Conservation (phyloP, 2,329 filamentous ascomycete genomes). For the Colletotrichum tabaci region DNA sequence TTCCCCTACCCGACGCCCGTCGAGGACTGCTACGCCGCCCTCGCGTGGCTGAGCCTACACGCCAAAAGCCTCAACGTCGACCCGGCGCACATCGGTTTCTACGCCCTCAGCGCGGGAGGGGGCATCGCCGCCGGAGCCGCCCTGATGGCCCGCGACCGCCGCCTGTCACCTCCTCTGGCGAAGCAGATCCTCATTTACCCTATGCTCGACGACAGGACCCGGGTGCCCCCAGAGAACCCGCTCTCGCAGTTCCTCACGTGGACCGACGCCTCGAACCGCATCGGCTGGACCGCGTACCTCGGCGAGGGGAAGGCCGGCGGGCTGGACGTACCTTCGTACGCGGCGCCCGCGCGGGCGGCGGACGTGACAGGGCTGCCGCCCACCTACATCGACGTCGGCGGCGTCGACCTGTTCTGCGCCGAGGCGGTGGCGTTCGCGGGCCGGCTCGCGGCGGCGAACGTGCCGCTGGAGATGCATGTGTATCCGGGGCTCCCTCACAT, state of each 20-base stretch:
- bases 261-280: slow-evolving; percentile 43
- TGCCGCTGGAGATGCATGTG: slow-evolving; percentile 57
- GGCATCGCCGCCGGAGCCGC: slow-evolving; percentile 46
- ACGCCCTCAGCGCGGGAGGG: slow-evolving; percentile 46
- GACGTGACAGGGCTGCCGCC: slow-evolving; percentile 50
- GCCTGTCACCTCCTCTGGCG: slow-evolving; percentile 46
- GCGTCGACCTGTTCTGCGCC: slow-evolving; percentile 56
- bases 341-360: slow-evolving; percentile 45
- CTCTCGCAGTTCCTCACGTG: slow-evolving; percentile 40
- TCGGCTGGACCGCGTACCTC: slow-evolving; percentile 47
- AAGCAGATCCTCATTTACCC: slow-evolving; percentile 53
- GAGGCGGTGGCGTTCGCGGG: slow-evolving; percentile 53
- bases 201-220: slow-evolving; percentile 52
- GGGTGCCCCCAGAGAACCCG: slow-evolving; percentile 17
- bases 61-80: slow-evolving; percentile 44
- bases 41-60: slow-evolving; percentile 48
- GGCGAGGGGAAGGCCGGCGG: slow-evolving; percentile 37
- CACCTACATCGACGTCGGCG: slow-evolving; percentile 57
- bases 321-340: slow-evolving; percentile 38
- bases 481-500: slow-evolving; percentile 58
- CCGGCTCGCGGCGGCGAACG: slow-evolving; percentile 49
- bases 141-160: slow-evolving; percentile 57
- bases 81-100: slow-evolving; percentile 43
- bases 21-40: slow-evolving; percentile 54
- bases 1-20: slow-evolving; percentile 52